These are phyloP conservation scores for Wickerhamiella parazyma DNA, from an alignment of 805 yeast species.

Conservation along the genomic window DNA sequence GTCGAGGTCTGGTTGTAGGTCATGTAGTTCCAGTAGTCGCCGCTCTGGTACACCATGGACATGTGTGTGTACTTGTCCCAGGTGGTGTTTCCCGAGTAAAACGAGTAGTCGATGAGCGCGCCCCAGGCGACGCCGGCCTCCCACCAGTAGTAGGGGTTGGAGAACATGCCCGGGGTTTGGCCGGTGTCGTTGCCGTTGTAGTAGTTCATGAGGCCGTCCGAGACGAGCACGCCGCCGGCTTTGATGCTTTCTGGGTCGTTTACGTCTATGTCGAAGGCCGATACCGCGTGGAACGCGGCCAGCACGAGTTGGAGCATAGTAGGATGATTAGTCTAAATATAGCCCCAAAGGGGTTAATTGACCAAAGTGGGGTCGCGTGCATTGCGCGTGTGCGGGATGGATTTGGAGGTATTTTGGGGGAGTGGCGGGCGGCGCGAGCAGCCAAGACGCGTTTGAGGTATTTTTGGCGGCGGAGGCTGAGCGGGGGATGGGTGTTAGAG, in stretches of 20 bases:
- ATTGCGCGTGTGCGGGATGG: no score
- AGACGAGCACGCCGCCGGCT: constrained; percentile 38
- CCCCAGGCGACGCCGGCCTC: constrained; percentile 97
- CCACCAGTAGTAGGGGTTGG: constrained; percentile 96
- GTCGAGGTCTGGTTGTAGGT: constrained; percentile 81
- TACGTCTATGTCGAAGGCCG: constrained; percentile 28
- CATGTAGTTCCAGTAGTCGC: constrained; percentile 61
- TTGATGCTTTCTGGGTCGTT: constrained; percentile 31
- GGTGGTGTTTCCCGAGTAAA: constrained; percentile 53
- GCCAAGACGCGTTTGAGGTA: no score
- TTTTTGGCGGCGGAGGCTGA: neutral
- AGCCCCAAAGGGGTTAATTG: neutral
- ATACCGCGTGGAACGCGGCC: neutral
- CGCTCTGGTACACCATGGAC: constrained; percentile 62
- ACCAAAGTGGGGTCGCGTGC: neutral
- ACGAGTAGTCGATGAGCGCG: constrained; percentile 64
- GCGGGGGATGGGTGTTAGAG: no score
- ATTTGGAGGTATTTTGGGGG: no score
- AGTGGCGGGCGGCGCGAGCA: no score
- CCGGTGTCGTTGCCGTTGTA: constrained; percentile 54
- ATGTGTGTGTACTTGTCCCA: constrained; percentile 44
- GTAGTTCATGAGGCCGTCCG: constrained; percentile 54
- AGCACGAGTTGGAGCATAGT: neutral
- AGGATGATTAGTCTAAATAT: neutral
- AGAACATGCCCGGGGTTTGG: constrained; percentile 75